Base-by-base conservation (phyloP, 2,329 filamentous ascomycete species). In the Fusarium tupiense region DNA sequence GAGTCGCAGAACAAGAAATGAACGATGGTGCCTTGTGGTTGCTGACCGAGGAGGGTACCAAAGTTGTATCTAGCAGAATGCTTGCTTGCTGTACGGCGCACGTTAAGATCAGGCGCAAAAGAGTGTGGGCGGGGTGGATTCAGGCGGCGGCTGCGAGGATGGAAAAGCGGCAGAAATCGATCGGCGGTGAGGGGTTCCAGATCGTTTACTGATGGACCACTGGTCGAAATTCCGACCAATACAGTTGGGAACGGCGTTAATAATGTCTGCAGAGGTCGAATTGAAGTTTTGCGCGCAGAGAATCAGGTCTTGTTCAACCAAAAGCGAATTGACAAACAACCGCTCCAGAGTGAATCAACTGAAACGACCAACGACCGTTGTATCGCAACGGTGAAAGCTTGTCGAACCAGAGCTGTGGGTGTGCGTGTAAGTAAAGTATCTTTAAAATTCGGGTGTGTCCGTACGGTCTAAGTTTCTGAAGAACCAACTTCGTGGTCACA, bases 121-220 rank as follows among this genome's bases (percentile, higher is more conserved):
- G 64, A 73, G 73, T 73, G 74, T 75, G 73, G 64, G 68, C 64
- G 72, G 72, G 72, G 67, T 69, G 72, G 74, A 61, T 74, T 74
- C 68, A 69, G 72, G 72, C 72, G 67, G 68, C 71, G 65, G 71
- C 31, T 66, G 72, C 63, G 68, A 73, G 67, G 72, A 74, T 61
- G 72, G 70, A 69, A 73, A 60, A 64, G 63, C 72, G 76, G 74
- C 76, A 78, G 76, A 78, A 77, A 76, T 73, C 68, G 76, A 78
- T 78, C 76, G 74, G 76, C 76, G 76, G 76, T 78, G 76, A 78
- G 76, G 76, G 74, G 76, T 71, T 74, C 76, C 74, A 77, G 76
- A 78, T 78, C 74, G 72, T 75, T 74, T 64, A 56, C 63, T 69
- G 64, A 72, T 77, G 70, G 76, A 67, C n/a, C 24, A 54, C 65